Conservation (phyloP, 2,329 filamentous ascomycete genomes). For the Colletotrichum musicola region DNA sequence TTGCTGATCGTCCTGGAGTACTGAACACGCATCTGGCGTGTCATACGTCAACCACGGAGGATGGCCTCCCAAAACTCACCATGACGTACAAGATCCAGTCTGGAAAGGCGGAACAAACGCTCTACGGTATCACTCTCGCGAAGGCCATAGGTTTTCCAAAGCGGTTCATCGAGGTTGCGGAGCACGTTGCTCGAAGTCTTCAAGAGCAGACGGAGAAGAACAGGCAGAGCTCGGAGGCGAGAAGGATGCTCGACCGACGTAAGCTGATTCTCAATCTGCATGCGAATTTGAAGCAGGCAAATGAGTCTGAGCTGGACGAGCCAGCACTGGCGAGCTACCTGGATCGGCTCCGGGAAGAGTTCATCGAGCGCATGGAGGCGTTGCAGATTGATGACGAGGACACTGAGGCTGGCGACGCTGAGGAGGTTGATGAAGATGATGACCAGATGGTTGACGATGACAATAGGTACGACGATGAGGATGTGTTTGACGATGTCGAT, state of each 20-base stretch:
- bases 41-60: constrained; percentile 65
- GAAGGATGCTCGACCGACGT: constrained; percentile 72
- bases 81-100: constrained; percentile 90
- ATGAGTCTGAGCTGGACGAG: constrained; percentile 74
- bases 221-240: constrained; percentile 69
- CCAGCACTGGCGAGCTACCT: constrained; percentile 74
- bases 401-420: constrained; percentile 50
- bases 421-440: neutral
- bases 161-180: constrained; percentile 75
- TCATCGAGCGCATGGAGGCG: constrained; percentile 76
- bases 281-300: constrained; percentile 78
- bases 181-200: constrained; percentile 73
- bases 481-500: constrained; percentile 22
- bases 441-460: neutral
- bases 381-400: constrained; percentile 50
- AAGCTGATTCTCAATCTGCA: constrained; percentile 80
- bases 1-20: constrained; percentile 82
- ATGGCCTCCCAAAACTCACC: constrained; percentile 72
- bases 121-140: constrained; percentile 89
- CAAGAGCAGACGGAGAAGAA: constrained; percentile 68
- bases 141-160: constrained; percentile 79
- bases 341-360: constrained; percentile 78
- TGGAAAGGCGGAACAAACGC: constrained; percentile 76
- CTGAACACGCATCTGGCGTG: constrained; percentile 86
- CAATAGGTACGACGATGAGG: neutral